Conservation (phyloP, 2,329 filamentous ascomycete genomes). For the Colletotrichum chlorophyti region DNA sequence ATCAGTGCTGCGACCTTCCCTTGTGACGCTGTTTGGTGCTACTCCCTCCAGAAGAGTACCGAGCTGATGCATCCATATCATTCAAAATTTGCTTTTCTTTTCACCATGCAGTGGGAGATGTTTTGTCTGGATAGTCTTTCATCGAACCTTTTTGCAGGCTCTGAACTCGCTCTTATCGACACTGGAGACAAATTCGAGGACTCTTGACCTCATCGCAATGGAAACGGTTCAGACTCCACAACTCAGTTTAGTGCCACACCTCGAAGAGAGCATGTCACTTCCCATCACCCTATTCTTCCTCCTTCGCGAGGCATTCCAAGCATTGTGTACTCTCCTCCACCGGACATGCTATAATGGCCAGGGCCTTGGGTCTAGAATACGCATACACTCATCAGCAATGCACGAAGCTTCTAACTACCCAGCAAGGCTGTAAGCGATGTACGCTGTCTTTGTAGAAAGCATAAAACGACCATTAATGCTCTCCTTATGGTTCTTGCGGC, state of each 20-base stretch:
- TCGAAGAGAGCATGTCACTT: not conserved
- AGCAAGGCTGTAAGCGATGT: not conserved
- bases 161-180: not conserved
- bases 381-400: not conserved
- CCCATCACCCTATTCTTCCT: not conserved
- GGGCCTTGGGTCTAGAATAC: not conserved
- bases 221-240: not conserved
- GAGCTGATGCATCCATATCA: not conserved
- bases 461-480: not conserved
- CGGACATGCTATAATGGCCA: not conserved
- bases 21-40: not conserved
- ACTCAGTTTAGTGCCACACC: not conserved
- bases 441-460: not conserved
- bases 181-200: not conserved
- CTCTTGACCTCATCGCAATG: not conserved
- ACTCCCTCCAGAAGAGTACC: too few species aligned
- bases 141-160: not conserved
- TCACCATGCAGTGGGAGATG: not conserved
- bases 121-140: not conserved
- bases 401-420: not conserved
- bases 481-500: not conserved
- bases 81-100: not conserved
- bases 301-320: not conserved
- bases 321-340: not conserved
- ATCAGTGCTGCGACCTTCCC: not conserved